Percentiles rank a stretch among this genome's conserved stretches.
Conservation (phyloP, 208 protist species). For the Trypanosoma mega region DNA sequence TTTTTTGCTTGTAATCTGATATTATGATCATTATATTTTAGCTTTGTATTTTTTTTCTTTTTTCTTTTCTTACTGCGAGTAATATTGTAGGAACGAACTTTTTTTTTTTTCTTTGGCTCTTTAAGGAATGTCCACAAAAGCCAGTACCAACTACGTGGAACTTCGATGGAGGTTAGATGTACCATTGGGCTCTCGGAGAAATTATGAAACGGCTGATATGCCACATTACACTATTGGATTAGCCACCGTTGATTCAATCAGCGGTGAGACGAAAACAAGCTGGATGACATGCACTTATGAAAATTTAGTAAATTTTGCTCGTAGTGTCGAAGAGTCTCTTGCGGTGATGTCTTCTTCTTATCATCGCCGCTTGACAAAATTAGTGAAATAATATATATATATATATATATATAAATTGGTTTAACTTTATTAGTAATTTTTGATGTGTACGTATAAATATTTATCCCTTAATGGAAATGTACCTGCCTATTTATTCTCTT, state of each 20-base stretch:
- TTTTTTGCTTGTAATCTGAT: too few species aligned
- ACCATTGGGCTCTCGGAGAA: background rate
- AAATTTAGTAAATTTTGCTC: slow-evolving; percentile 1
- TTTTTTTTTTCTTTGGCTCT: background rate
- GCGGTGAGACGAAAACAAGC: slow-evolving; percentile 6
- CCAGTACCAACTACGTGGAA: background rate
- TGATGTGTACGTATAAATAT: slow-evolving; percentile 10
- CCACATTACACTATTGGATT: slow-evolving; percentile 7
- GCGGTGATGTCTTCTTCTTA: background rate
- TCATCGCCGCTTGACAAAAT: slow-evolving; percentile 8
- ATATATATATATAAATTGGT: slow-evolving; percentile 14
- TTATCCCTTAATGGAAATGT: too few species aligned
- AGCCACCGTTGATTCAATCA: background rate
- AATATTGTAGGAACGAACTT: background rate
- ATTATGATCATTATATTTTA: too few species aligned
- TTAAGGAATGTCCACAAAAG: background rate
- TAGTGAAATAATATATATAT: slow-evolving; percentile 4
- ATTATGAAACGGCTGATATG: background rate
- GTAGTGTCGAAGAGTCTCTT: slow-evolving; percentile 12
- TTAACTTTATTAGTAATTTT: slow-evolving; percentile 8
- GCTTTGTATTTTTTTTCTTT: background rate
- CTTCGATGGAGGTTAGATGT: slow-evolving; percentile 9
- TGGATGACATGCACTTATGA: slow-evolving; percentile 15
- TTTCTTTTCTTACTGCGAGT: slow-evolving; percentile 4
- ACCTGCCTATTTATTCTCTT: background rate